Evolutionary conservation across 371 early-diverging fungal genomes (phyloP).

Genomic region (Mucor racemosus): DNA sequence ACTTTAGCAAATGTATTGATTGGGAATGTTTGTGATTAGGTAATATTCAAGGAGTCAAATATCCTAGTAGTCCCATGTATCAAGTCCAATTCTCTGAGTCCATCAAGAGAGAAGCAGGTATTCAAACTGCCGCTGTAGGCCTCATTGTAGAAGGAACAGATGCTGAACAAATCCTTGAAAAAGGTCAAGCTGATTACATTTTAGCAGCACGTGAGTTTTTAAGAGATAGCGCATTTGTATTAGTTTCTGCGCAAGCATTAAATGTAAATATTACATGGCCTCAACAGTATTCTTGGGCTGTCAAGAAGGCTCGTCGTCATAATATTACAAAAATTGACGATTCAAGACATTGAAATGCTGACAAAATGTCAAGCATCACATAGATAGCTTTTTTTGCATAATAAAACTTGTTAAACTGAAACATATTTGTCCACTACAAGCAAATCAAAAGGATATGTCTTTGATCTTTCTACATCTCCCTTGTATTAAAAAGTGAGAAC

Average conservation of each 20-base stretch:
- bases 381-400: not conserved
- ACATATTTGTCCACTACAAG: not conserved
- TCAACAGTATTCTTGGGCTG: conserved; percentile 29
- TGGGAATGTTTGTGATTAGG: not conserved
- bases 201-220: conserved; percentile 79
- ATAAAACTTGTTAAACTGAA: not conserved
- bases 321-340: conserved; percentile 3
- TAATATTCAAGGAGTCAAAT: conserved; percentile 45
- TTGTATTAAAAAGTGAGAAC: not conserved
- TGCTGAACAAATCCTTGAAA: conserved; percentile 70
- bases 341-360: not conserved
- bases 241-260: conserved; percentile 21
- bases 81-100: conserved; percentile 65
- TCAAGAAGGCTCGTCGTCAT: conserved; percentile 26
- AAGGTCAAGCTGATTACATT: conserved; percentile 73
- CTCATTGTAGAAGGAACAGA: conserved; percentile 67
- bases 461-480: not conserved
- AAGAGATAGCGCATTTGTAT: conserved; percentile 68
- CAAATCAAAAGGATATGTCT: not conserved
- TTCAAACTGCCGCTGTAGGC: conserved; percentile 77
- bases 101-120: conserved; percentile 65
- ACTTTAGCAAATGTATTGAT: too few relatives aligned
- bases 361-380: not conserved
- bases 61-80: conserved; percentile 62
- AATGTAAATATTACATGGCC: conserved; percentile 19